These are phyloP conservation scores for Plicaturopsis crispa DNA, from an alignment of 768 basidiomycete genomes.

Conservation along the genomic window DNA sequence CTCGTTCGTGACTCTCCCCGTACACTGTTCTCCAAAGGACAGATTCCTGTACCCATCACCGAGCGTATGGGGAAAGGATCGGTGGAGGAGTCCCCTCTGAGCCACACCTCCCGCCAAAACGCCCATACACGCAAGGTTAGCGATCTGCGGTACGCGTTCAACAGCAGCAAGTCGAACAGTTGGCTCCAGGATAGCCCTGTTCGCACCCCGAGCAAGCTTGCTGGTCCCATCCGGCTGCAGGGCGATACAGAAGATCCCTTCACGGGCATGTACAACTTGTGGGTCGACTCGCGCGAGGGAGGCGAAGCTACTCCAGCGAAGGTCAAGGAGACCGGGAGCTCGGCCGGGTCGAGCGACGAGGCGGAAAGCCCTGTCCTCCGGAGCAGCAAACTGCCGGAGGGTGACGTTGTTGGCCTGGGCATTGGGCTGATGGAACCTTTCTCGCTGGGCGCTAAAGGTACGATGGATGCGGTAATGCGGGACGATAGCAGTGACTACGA, in stretches of 20 bases:
- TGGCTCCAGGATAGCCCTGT: no score
- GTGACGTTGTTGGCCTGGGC: slow-evolving; percentile 28
- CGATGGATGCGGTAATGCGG: no score
- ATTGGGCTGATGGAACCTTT: slow-evolving; percentile 48
- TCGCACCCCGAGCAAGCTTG: no score
- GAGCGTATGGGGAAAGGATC: no score
- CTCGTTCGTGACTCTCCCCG: slow-evolving; percentile 33
- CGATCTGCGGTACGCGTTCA: no score
- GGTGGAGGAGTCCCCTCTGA: slow-evolving; percentile 42
- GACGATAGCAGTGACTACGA: slow-evolving; percentile 25
- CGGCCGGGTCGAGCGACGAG: slow-evolving; percentile 13
- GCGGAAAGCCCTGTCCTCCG: slow-evolving; percentile 51
- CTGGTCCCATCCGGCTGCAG: slow-evolving; percentile 19
- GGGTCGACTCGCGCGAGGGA: slow-evolving; percentile 22
- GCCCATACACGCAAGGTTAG: not conserved
- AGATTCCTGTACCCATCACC: slow-evolving; percentile 25
- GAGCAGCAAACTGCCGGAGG: slow-evolving; percentile 23
- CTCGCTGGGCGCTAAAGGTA: slow-evolving; percentile 31
- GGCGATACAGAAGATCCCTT: slow-evolving; percentile 39
- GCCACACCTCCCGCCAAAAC: slow-evolving; percentile 8
- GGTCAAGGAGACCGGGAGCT: slow-evolving; percentile 16
- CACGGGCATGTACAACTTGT: slow-evolving; percentile 33
- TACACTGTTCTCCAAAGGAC: slow-evolving; percentile 27
- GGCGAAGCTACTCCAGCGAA: slow-evolving; percentile 1
- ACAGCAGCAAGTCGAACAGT: no score